Evolutionary conservation across 2,329 filamentous ascomycete genomes (phyloP).

Genomic region (Moelleriella libera): DNA sequence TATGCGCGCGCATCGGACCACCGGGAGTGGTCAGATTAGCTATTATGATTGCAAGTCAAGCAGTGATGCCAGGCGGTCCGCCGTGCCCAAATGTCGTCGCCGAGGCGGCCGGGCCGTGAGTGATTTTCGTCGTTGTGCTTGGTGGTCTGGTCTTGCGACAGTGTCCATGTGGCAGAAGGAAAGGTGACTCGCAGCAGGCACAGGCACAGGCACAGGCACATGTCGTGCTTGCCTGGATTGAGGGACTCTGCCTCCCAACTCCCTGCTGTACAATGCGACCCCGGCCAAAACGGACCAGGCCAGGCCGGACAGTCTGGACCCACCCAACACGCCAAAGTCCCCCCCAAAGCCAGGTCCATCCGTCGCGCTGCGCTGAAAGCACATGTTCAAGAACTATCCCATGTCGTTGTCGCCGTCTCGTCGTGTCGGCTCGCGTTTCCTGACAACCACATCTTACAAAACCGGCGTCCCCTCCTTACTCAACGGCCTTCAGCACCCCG

Average conservation of each 20-base stretch:
- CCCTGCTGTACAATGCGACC: no score
- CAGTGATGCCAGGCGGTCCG: no score
- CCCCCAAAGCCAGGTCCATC: neutral
- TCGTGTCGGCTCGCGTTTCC: neutral
- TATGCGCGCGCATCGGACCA: neutral
- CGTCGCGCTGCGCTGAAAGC: neutral
- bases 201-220: no score
- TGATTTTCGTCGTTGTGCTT: no score
- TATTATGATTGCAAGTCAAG: neutral
- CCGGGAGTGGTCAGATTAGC: neutral
- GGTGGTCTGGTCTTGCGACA: no score
- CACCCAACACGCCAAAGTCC: neutral
- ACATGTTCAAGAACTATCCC: neutral
- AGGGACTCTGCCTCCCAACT: no score
- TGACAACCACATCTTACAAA: neutral
- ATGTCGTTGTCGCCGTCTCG: neutral
- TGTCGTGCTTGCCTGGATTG: no score
- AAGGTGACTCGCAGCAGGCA: no score
- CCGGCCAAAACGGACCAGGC: no score
- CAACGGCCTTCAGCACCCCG: neutral
- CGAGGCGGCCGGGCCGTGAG: no score
- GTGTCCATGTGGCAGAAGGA: no score
- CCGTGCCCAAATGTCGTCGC: no score
- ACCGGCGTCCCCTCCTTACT: neutral
- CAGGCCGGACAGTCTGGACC: neutral